Base-by-base conservation (phyloP, 257 asterid genomes). In the Solanum bulbocastanum region DNA sequence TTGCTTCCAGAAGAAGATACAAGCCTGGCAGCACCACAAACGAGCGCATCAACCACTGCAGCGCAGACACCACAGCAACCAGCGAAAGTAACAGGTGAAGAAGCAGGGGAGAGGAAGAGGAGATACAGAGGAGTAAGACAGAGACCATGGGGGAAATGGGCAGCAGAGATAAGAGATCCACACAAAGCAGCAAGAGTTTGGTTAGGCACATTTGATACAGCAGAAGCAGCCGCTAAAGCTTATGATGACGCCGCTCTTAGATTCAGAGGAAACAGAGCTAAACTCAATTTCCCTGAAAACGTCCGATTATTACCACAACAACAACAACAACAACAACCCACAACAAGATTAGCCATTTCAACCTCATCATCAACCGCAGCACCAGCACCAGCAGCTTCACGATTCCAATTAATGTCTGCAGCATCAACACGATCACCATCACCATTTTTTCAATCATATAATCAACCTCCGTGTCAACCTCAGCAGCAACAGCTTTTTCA, bases 131-230 rank as follows among this genome's bases (percentile, higher is more conserved):
- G 99, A 22, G 98, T 95, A 1, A 92, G 99, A 56, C 98, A 94
- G n/a, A 87, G 99, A 35, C 98, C 98, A 16, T 95, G 98, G 98
- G 98, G 98, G 0, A 96, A 96, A 92, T 96, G 98, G 98, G 99
- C 98, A 2, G 99, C 99, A 0, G 99, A 96, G 74, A 96, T 96
- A 87, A 86, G 99, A 86, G 98, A 95, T 81, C 99, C 99, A 3
- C 96, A 94, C 36, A 96, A 93, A 88, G 98, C 98, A 27, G 94
- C 98, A 4, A 89, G 99, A 65, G 98, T 95, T 22, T 96, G 99
- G 98, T 91, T 96, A 40, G 99, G 99, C 40, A 96, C 99, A 65
- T 96, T 96, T 69, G 98, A 96, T 32, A 95, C 98, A 0, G 99
- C 99, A 2, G 99, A 96, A 83, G 96, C 95, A 15, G 99, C 99